phyloP scores from a whole-genome alignment of 805 yeast genomes.

The Kockiozyma suomiensis region DNA sequence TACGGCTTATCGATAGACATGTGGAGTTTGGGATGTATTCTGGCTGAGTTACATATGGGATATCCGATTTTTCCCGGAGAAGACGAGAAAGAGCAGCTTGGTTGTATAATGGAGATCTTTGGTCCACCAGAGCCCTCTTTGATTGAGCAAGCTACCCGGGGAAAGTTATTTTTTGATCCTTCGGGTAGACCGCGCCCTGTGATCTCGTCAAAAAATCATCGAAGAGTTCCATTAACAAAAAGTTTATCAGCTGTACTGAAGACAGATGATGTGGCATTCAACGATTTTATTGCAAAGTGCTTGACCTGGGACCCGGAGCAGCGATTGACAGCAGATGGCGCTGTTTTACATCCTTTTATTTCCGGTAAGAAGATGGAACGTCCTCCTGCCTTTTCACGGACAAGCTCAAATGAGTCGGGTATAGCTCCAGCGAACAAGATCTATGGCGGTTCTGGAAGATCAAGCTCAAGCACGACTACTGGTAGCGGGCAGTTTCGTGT shows the following conservation, averaged over 20 bases:
- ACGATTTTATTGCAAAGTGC: conserved; percentile 58
- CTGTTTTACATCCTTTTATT: conserved; percentile 45
- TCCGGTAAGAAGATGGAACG: conserved; percentile 33
- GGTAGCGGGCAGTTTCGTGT: not conserved
- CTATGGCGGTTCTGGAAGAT: not conserved
- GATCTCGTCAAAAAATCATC: conserved; percentile 35
- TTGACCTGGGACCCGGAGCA: conserved; percentile 72
- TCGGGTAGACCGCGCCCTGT: conserved; percentile 41
- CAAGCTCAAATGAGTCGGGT: not conserved
- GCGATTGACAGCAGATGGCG: conserved; percentile 45
- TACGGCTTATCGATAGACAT: conserved; percentile 91
- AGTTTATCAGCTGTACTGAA: conserved; percentile 37
- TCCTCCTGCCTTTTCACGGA: not conserved
- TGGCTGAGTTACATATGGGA: conserved; percentile 92
- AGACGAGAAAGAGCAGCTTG: conserved; percentile 81
- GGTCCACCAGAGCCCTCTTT: conserved; percentile 75
- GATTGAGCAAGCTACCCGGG: conserved; percentile 42
- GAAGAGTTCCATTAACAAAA: conserved; percentile 37
- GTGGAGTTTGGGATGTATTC: conserved; percentile 97
- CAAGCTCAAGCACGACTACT: not conserved
- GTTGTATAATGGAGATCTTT: conserved; percentile 83
- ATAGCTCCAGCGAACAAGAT: not conserved
- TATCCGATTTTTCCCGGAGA: conserved; percentile 95
- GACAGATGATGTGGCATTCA: conserved; percentile 37
- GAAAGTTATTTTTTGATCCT: conserved; percentile 45